A percentile compares a stretch with the other conserved stretches of the same genome.
Evolutionary conservation across 2,329 filamentous ascomycete genomes (phyloP).

Genomic region (Aspergillus sp.): DNA sequence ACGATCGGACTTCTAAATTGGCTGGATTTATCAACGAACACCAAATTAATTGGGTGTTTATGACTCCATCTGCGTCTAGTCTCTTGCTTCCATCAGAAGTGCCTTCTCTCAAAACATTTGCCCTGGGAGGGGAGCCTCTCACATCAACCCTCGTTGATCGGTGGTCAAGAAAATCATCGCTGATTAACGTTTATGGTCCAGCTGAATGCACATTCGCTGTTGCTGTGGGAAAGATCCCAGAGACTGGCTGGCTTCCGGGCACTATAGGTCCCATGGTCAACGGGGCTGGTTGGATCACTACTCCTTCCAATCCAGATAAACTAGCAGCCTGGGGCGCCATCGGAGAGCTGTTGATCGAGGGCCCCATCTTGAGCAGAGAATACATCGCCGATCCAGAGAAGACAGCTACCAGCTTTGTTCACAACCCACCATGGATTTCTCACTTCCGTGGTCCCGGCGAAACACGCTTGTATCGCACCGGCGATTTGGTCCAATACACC

Average conservation of each 20-base stretch:
- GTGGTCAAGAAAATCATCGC: background rate
- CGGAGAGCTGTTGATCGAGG: conserved; percentile 1
- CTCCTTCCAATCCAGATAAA: background rate
- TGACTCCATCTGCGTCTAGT: background rate
- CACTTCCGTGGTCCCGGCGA: background rate
- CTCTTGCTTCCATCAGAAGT: background rate
- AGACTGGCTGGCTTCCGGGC: background rate
- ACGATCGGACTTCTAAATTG: background rate
- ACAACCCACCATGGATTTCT: background rate
- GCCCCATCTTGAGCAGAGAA: conserved; percentile 2
- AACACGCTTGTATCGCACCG: background rate
- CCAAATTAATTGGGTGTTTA: background rate
- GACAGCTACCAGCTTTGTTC: background rate
- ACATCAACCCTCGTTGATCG: background rate
- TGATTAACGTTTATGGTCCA: background rate
- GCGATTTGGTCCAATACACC: background rate
- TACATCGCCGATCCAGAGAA: background rate
- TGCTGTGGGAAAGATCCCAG: background rate
- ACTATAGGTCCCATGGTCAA: background rate
- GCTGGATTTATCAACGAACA: background rate
- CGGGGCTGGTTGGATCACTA: background rate
- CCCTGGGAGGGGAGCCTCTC: background rate
- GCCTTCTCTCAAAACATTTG: background rate
- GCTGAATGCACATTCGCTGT: background rate
- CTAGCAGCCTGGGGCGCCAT: background rate